A percentile compares a stretch with the other conserved stretches of the same genome.
Evolutionary conservation across 495 filamentous ascomycete genomes (phyloP).

Genomic region (Daldinia decipiens): DNA sequence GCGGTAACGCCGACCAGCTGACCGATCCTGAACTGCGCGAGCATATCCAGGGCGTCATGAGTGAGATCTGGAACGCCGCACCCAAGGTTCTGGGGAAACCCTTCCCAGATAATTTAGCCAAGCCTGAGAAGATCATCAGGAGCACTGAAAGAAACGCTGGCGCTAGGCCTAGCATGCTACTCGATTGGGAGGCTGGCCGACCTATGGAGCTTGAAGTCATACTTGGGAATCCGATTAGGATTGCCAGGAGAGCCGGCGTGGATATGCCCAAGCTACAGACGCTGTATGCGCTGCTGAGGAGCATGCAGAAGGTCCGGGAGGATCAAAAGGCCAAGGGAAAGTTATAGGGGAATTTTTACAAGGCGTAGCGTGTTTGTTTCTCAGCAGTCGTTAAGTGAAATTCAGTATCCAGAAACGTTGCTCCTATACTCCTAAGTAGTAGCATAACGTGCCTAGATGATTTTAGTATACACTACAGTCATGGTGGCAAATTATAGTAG

Average conservation of each 20-base stretch:
- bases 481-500: background rate
- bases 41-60: conserved; percentile 64
- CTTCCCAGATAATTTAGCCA: conserved; percentile 59
- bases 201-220: conserved; percentile 71
- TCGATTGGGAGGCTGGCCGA: conserved; percentile 66
- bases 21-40: conserved; percentile 59
- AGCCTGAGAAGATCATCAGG: conserved; percentile 62
- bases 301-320: conserved; percentile 57
- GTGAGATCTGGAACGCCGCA: conserved; percentile 65
- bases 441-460: background rate
- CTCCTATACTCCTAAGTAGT: background rate
- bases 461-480: background rate
- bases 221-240: conserved; percentile 66
- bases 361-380: background rate
- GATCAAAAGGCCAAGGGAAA: conserved; percentile 48
- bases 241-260: conserved; percentile 61
- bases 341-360: conserved; percentile 37
- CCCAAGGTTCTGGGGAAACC: conserved; percentile 60
- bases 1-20: conserved; percentile 65
- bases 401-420: background rate
- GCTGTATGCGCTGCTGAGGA: conserved; percentile 62
- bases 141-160: conserved; percentile 66
- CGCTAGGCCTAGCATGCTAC: conserved; percentile 67
- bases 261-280: conserved; percentile 64
- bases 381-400: background rate